Evolutionary conservation across 1,284 basidiomycete species (phyloP).

Genomic region (Naganishia albida): DNA sequence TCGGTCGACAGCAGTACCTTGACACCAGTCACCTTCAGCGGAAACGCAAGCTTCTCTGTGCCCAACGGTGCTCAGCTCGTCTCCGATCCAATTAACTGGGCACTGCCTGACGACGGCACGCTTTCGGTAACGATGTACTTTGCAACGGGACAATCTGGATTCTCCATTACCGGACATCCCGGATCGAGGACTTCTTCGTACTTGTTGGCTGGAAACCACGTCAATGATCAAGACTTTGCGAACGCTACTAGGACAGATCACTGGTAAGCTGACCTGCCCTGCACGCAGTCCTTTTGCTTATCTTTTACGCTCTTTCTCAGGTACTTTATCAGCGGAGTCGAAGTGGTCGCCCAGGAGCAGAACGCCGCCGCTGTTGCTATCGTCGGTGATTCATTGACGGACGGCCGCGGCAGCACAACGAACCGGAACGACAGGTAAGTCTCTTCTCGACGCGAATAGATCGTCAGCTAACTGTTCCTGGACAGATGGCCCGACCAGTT

Average conservation of each 20-base stretch:
- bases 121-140: slow-evolving; percentile 49
- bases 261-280: not conserved
- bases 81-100: slow-evolving; percentile 53
- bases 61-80: slow-evolving; percentile 58
- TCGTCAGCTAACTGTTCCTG: too few relatives aligned
- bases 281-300: not conserved
- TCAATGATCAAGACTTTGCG: slow-evolving; percentile 34
- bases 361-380: slow-evolving; percentile 51
- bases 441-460: not conserved
- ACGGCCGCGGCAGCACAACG: slow-evolving; percentile 54
- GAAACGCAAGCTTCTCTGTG: slow-evolving; percentile 53
- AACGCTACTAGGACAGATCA: slow-evolving; percentile 17
- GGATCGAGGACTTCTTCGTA: slow-evolving; percentile 59
- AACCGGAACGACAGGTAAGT: slow-evolving; percentile 51
- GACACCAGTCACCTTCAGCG: slow-evolving; percentile 42
- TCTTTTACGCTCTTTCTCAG: slow-evolving; percentile 36
- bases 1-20: slow-evolving; percentile 10
- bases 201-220: slow-evolving; percentile 56
- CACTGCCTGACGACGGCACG: slow-evolving; percentile 6
- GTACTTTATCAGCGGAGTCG: slow-evolving; percentile 58
- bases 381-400: slow-evolving; percentile 61
- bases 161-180: slow-evolving; percentile 58
- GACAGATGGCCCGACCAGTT: slow-evolving; percentile 59
- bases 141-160: slow-evolving; percentile 54
- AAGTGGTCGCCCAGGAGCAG: slow-evolving; percentile 52